Evolutionary conservation across 2,329 filamentous ascomycete genomes (phyloP), one percentile per base, ranked within the genome.

Genomic region (Verticillium klebahnii): DNA sequence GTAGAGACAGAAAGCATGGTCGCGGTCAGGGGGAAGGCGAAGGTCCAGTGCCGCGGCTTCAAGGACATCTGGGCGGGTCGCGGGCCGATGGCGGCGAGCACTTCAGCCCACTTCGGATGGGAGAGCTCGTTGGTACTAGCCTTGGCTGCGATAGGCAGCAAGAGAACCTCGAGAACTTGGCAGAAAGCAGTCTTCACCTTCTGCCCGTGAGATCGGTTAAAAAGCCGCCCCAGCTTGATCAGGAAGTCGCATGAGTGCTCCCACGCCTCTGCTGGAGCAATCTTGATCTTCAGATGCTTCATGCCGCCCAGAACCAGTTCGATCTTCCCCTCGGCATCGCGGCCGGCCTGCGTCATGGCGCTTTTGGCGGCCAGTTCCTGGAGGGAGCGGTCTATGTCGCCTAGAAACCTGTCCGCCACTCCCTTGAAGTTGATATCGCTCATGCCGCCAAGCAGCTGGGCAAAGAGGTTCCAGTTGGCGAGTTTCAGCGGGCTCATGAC

Each of bases 391-490:
- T 93, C 91, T 5, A 99, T 82, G 71, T 98, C 93, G 34, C 83
- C 80, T 56, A 96, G 82, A 71, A 96, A 99, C 57, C 92, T 88
- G 60, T 88, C 86, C 3, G 92, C 88, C 56, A 99, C 93, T 61
- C 89, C 91, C 17, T 86, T 80, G 73, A 99, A 98, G 71, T 96
- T 94, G 66, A 95, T 89, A 55, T 91, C 90, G 75, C 95, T 97
- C 91, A 99, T 97, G 45, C 93, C 90, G n/a, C 96, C 95, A 1
- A 99, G 84, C 3, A 99, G 80, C 69, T 97, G 91, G 23, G 92
- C 89, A 73, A 97, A 97, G 2, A 99, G 87, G 63, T 92, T 91
- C 94, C 94, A 99, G 70, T 99, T 99, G 15, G 95, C 91, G 75
- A 95, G 87, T 67, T 93, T 92, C 29, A 98, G 80, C 0, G 91